A percentile compares a stretch with the other conserved stretches of the same genome.
Evolutionary conservation across 2,329 filamentous ascomycete species (phyloP).

Genomic region (Cladosporium sphaerospermum): DNA sequence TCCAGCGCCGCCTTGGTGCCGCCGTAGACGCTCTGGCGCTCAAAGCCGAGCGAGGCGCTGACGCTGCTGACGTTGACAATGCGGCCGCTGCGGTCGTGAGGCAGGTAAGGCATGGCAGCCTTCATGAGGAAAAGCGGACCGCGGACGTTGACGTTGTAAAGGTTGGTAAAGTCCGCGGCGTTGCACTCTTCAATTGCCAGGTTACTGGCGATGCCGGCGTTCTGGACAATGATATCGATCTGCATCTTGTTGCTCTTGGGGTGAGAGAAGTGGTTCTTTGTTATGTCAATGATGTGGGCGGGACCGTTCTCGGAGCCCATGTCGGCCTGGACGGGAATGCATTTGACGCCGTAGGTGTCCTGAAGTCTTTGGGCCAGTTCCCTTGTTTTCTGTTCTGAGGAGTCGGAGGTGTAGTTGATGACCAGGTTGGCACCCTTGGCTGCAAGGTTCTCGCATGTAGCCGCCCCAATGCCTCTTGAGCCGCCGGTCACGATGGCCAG

Average conservation of each 20-base stretch:
- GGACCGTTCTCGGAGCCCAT: slow-evolving; percentile 58
- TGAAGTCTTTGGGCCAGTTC: slow-evolving; percentile 53
- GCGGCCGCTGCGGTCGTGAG: slow-evolving; percentile 58
- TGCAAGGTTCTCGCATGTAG: slow-evolving; percentile 63
- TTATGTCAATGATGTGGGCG: slow-evolving; percentile 51
- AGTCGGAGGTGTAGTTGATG: slow-evolving; percentile 65
- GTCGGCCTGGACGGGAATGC: slow-evolving; percentile 63
- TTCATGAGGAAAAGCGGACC: slow-evolving; percentile 74
- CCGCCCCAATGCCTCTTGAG: slow-evolving; percentile 70
- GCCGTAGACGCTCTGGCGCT: slow-evolving; percentile 56
- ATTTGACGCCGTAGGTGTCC: slow-evolving; percentile 52
- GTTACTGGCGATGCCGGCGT: slow-evolving; percentile 66
- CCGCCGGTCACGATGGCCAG: slow-evolving; percentile 74
- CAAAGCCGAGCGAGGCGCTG: slow-evolving; percentile 52
- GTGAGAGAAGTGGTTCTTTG: slow-evolving; percentile 53
- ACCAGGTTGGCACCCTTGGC: slow-evolving; percentile 63
- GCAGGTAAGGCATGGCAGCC: slow-evolving; percentile 64
- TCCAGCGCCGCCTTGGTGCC: slow-evolving; percentile 63
- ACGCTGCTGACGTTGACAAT: slow-evolving; percentile 59
- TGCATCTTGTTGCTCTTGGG: slow-evolving; percentile 53
- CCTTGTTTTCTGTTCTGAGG: slow-evolving; percentile 47
- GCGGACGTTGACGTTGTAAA: slow-evolving; percentile 75
- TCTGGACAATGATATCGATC: slow-evolving; percentile 82
- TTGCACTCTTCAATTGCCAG: slow-evolving; percentile 58
- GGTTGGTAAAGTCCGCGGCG: slow-evolving; percentile 59